phyloP scores from a whole-genome alignment of 805 yeast genomes.

The Candida morakotiae region DNA sequence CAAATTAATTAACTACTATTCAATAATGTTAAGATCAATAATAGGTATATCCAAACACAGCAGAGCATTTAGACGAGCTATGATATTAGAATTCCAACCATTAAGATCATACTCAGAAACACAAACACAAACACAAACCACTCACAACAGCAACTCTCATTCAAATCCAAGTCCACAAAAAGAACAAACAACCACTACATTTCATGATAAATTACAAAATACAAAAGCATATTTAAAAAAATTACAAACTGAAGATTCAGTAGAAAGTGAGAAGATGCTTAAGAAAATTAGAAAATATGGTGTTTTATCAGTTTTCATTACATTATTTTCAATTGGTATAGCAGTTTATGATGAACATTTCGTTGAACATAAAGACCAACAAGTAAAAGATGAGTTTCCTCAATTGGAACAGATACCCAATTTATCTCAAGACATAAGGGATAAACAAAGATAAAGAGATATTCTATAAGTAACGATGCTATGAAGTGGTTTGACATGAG shows the following conservation, averaged over 20 bases:
- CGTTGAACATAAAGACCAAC: constrained; percentile 2
- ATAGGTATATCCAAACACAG: constrained; percentile 6
- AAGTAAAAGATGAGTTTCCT: no score
- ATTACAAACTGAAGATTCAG: constrained; percentile 31
- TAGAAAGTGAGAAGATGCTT: constrained; percentile 25
- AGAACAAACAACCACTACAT: constrained; percentile 1
- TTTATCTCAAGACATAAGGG: constrained; percentile 20
- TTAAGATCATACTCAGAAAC: constrained; percentile 2
- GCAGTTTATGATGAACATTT: constrained; percentile 10
- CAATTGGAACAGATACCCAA: constrained; percentile 9
- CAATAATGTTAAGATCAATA: constrained; percentile 5
- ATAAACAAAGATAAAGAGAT: no score
- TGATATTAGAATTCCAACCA: constrained; percentile 7
- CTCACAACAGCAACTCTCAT: no score
- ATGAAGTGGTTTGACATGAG: no score
- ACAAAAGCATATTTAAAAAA: constrained; percentile 22
- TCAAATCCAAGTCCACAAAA: neutral
- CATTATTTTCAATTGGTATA: constrained; percentile 24
- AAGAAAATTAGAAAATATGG: constrained; percentile 20
- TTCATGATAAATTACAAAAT: constrained; percentile 1
- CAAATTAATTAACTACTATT: neutral
- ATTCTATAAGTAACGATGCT: no score
- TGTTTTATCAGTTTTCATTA: constrained; percentile 21
- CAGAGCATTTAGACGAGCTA: constrained; percentile 6
- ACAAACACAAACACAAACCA: no score